Base-by-base conservation (phyloP, 225 moss, liverwort and hornwort species). In the Sphagnum contortum region DNA sequence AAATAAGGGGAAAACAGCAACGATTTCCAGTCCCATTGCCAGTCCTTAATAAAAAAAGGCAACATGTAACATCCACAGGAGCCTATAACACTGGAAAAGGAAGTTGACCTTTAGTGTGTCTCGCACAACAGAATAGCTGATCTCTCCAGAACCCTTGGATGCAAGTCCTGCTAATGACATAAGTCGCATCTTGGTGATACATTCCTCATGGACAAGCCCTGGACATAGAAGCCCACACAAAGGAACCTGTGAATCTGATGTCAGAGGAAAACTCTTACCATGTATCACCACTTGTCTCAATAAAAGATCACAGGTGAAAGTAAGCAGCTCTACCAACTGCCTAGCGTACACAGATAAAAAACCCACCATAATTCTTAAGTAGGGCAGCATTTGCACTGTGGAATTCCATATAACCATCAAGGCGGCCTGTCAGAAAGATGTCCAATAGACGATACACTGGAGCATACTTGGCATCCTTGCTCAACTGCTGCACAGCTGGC, bases 181-280 rank as follows among this genome's bases (percentile, higher is more conserved):
- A 3, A 98, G 83, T 47, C 96, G 88, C 92, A 98, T 98, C 73
- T 98, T 98, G 6, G 89, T 89, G 57, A 98, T 59, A 69, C 90
- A 89, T 63, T 92, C 90, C 71, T 98, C 96, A 58, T 98, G 90
- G 48, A 90, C 89, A 68, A 98, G 85, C 55, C 96, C 92, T 96
- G 83, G 57, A 72, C 57, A 59, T 68, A 71, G 55, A 74, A 45
- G 47, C 48, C 63, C 63, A 64, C 12, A 64, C 60, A 61, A 61
- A 12, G 45, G 45, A 8, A 10, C 55, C n/a, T 9, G n/a, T 9
- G n/a, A 9, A 56, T 56, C 55, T 29, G 29, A 29, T 56, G 10
- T 45, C 65, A 65, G 49, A 65, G 3, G 44, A 48, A 49, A n/a
- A 11, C 44, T 11, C 4, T 12, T 1, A 47, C 4, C 2, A 12